Evolutionary conservation across 495 filamentous ascomycete species (phyloP).

Genomic region (Clohesyomyces aquaticus): DNA sequence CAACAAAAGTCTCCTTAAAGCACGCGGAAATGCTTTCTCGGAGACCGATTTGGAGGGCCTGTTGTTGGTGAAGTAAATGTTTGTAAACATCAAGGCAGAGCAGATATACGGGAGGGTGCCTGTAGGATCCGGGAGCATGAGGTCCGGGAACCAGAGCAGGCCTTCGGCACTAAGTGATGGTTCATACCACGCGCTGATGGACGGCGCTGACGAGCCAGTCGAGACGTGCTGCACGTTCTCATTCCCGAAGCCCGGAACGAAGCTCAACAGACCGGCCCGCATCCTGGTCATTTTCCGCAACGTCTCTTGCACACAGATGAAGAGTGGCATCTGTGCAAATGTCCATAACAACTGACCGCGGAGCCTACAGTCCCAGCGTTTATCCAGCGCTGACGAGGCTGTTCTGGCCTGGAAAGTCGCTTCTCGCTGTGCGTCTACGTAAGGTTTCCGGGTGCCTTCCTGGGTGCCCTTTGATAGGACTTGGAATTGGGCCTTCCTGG

Average conservation of each 20-base stretch:
- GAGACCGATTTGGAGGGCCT: background rate
- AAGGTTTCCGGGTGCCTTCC: slow-evolving; percentile 56
- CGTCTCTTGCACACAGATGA: slow-evolving; percentile 68
- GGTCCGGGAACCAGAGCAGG: slow-evolving; percentile 78
- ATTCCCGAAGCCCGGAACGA: slow-evolving; percentile 23
- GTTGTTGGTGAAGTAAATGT: slow-evolving; percentile 18
- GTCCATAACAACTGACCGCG: slow-evolving; percentile 21
- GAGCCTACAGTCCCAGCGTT: slow-evolving; percentile 25
- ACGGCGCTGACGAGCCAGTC: background rate
- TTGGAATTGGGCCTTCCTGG: slow-evolving; percentile 41
- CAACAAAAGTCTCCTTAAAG: background rate
- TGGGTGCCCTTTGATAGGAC: slow-evolving; percentile 46
- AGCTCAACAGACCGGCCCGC: slow-evolving; percentile 56
- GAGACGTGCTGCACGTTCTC: background rate
- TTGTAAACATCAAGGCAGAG: slow-evolving; percentile 34
- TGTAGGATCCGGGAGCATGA: slow-evolving; percentile 70
- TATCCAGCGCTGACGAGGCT: slow-evolving; percentile 38
- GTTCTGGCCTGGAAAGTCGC: background rate
- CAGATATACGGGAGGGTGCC: slow-evolving; percentile 54
- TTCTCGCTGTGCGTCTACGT: slow-evolving; percentile 6
- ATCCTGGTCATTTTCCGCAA: slow-evolving; percentile 67
- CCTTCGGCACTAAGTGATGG: slow-evolving; percentile 68
- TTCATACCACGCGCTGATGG: slow-evolving; percentile 49
- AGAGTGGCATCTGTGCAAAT: slow-evolving; percentile 66
- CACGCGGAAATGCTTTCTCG: background rate